Percentiles rank a stretch among this genome's conserved stretches.
Conservation (phyloP, 2,329 filamentous ascomycete genomes). For the Cercospora berteroae region DNA sequence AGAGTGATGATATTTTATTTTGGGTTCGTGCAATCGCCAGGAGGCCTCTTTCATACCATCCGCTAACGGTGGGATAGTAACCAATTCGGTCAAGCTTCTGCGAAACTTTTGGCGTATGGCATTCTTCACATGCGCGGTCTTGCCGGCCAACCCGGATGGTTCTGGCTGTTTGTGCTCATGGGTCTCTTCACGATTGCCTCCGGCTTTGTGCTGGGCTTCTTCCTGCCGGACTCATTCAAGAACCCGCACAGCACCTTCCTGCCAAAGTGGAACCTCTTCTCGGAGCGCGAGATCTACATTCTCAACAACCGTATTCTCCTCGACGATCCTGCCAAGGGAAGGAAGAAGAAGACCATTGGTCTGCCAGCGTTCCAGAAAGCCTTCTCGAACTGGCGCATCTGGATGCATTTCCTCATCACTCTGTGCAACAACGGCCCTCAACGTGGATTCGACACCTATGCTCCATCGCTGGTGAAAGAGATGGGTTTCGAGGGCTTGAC, state of each 20-base stretch:
- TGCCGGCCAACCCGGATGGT: conserved; percentile 27
- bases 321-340: conserved; percentile 35
- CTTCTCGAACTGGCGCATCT: conserved; percentile 36
- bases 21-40: conserved; percentile 17
- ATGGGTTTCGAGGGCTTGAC: conserved; percentile 32
- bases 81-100: conserved; percentile 42
- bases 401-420: conserved; percentile 37
- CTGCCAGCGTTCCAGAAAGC: conserved; percentile 35
- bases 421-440: conserved; percentile 36
- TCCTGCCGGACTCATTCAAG: conserved; percentile 36
- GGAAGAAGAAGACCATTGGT: conserved; percentile 36
- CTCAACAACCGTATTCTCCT: conserved; percentile 31
- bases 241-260: conserved; percentile 32
- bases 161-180: conserved; percentile 35
- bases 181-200: conserved; percentile 38
- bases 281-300: conserved; percentile 34
- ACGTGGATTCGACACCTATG: conserved; percentile 36
- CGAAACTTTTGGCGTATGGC: conserved; percentile 46
- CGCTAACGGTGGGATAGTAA: conserved; percentile 33
- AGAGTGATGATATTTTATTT: conserved; percentile 49
- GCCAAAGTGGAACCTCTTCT: conserved; percentile 31
- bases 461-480: conserved; percentile 35
- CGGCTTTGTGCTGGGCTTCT: conserved; percentile 37
- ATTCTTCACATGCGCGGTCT: conserved; percentile 36
- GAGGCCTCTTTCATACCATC: no score